Evolutionary conservation across 2,329 filamentous ascomycete genomes (phyloP), one percentile per base, ranked within the genome.

Genomic region (Fusarium decemcellulare): DNA sequence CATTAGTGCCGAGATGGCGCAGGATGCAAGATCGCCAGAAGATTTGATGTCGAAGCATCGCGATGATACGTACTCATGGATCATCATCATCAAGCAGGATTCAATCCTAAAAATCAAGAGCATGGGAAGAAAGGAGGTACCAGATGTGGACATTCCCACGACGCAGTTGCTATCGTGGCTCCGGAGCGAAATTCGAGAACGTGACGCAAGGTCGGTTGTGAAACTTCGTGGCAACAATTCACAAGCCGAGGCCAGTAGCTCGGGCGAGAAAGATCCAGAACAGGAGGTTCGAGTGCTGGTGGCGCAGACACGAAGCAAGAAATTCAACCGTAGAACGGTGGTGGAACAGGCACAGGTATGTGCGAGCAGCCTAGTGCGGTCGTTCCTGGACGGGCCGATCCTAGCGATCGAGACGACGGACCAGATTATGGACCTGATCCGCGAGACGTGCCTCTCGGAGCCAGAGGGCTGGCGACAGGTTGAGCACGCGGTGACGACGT

Each of bases 341-440:
- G 91, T 98, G 50, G 93, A 97, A 77, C 92, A 95, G 70, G 91
- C 91, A 65, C 89, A 89, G 80, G 78, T 76, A 60, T 85, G 83
- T 68, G 85, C 84, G 6, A 85, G 88, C 32, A 88, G 87, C 59
- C 85, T 95, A 37, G 86, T 94, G 12, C 88, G 91, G 34, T 88
- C 88, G 6, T 94, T 94, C 71, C 84, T 93, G 6, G 88, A 92
- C 32, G 93, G 93, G 0, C 94, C 94, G 0, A 93, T 98, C 62
- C 88, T 93, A 10, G 95, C 95, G 1, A 91, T 98, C 55, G 95
- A 98, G 80, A 94, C 93, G 2, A 91, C 93, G 55, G 95, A 98
- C 74, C 89, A 92, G 51, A 88, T 97, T 23, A 88, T 98, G 73
- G 91, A 95, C 39, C 82, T 91, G 34, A 91, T 98, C 56, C 86